Conservation (phyloP, 108 stramenopile species). For the Cyclotella baltica region DNA sequence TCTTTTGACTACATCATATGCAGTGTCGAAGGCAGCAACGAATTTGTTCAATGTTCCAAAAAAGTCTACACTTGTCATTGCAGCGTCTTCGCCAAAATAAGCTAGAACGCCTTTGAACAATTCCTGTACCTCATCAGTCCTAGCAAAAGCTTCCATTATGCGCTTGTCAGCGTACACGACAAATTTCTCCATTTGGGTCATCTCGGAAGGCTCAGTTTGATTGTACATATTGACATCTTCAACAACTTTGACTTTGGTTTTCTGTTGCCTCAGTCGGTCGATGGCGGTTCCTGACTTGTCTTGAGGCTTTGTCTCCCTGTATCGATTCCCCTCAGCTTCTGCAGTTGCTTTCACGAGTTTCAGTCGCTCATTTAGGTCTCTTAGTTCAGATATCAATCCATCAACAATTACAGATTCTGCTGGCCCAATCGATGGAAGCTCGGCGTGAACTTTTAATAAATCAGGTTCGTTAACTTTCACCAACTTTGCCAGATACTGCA, state of each 20-base stretch:
- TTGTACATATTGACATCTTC: constrained; percentile 74
- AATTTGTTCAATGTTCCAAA: constrained; percentile 88
- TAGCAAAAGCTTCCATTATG: constrained; percentile 58
- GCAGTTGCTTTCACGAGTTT: constrained; percentile 62
- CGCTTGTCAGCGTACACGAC: constrained; percentile 55
- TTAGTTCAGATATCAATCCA: constrained; percentile 63
- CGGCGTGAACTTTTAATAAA: constrained; percentile 70
- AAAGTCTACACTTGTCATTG: constrained; percentile 84
- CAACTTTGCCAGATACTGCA: constrained; percentile 90
- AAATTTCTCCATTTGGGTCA: constrained; percentile 84
- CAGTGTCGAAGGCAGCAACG: constrained; percentile 69
- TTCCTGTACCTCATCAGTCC: constrained; percentile 64
- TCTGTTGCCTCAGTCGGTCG: constrained; percentile 67
- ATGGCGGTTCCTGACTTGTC: constrained; percentile 42
- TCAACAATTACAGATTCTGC: constrained; percentile 76
- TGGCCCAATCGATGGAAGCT: constrained; percentile 65
- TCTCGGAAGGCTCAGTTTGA: constrained; percentile 58
- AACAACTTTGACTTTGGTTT: constrained; percentile 59
- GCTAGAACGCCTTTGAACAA: constrained; percentile 67
- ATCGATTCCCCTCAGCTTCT: constrained; percentile 60
- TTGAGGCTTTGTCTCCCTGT: constrained; percentile 51
- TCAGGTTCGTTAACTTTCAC: constrained; percentile 76
- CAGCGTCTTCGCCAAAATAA: constrained; percentile 92
- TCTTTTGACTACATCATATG: constrained; percentile 70
- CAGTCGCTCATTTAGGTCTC: constrained; percentile 65